phyloP scores from a whole-genome alignment of 768 basidiomycete species.

The Scleroderma citrinum region DNA sequence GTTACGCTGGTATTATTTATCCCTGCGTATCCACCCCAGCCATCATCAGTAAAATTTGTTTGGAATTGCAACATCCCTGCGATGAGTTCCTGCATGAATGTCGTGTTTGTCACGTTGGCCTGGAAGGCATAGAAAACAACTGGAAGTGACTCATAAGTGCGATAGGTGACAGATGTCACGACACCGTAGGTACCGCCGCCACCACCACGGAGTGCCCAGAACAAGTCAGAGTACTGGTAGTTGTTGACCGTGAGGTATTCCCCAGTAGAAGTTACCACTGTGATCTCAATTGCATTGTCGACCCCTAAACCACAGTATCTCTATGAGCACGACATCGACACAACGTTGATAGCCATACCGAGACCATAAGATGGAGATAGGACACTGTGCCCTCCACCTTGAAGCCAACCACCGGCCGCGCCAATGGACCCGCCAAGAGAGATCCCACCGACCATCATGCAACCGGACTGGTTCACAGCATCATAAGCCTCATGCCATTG shows the following conservation, averaged over 20 bases:
- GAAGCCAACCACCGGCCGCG: constrained; percentile 43
- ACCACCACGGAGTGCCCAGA: constrained; percentile 49
- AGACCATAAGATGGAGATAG: constrained; percentile 37
- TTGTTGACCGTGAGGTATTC: constrained; percentile 34
- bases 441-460: constrained; percentile 41
- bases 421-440: constrained; percentile 37
- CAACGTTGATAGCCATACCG: constrained; percentile 19
- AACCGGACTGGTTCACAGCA: constrained; percentile 32
- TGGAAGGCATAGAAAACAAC: constrained; percentile 22
- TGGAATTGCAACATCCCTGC: constrained; percentile 32
- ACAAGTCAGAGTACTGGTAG: constrained; percentile 39
- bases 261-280: constrained; percentile 38
- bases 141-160: constrained; percentile 35
- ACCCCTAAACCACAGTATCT: constrained; percentile 27
- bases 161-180: constrained; percentile 42
- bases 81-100: constrained; percentile 24
- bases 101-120: constrained; percentile 28
- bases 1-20: constrained; percentile 1
- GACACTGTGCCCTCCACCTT: constrained; percentile 42
- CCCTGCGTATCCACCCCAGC: constrained; percentile 38
- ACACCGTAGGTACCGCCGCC: constrained; percentile 48
- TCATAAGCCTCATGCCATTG: constrained; percentile 41
- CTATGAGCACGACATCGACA: background rate
- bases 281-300: constrained; percentile 43
- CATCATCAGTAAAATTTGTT: constrained; percentile 34